Conservation (phyloP, 1,284 basidiomycete species). For the Sporisorium sorghi region DNA sequence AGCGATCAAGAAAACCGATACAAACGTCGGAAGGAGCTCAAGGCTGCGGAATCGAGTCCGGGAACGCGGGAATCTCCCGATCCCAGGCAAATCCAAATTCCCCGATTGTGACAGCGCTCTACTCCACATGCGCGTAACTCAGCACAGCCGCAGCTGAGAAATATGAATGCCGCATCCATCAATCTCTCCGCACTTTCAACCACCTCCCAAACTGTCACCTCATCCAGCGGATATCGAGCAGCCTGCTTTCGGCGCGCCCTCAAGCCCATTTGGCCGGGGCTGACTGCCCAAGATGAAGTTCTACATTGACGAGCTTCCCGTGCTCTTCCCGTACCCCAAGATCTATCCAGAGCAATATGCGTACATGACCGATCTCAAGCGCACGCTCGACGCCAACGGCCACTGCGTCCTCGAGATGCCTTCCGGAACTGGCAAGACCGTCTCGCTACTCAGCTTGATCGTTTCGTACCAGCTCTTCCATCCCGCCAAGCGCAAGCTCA, state of each 20-base stretch:
- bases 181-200: not conserved
- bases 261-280: constrained; percentile 5
- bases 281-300: constrained; percentile 81
- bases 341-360: constrained; percentile 88
- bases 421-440: constrained; percentile 98
- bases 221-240: not conserved
- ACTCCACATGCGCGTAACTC: constrained; percentile 31
- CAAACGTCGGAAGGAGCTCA: no score
- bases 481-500: constrained; percentile 89
- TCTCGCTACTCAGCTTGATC: constrained; percentile 93
- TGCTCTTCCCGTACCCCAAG: constrained; percentile 70
- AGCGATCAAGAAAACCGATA: no score
- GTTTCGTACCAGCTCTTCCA: constrained; percentile 98
- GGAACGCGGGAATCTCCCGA: not conserved
- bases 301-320: constrained; percentile 85
- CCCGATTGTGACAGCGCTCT: constrained; percentile 11
- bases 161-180: not conserved
- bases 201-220: not conserved
- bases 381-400: constrained; percentile 89
- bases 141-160: constrained; percentile 20
- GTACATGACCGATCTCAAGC: constrained; percentile 98
- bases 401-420: constrained; percentile 99
- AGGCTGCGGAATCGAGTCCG: no score
- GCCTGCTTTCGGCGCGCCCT: not conserved
- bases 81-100: no score